Conservation (phyloP, 768 basidiomycete genomes). For the Auriculariales sp. region DNA sequence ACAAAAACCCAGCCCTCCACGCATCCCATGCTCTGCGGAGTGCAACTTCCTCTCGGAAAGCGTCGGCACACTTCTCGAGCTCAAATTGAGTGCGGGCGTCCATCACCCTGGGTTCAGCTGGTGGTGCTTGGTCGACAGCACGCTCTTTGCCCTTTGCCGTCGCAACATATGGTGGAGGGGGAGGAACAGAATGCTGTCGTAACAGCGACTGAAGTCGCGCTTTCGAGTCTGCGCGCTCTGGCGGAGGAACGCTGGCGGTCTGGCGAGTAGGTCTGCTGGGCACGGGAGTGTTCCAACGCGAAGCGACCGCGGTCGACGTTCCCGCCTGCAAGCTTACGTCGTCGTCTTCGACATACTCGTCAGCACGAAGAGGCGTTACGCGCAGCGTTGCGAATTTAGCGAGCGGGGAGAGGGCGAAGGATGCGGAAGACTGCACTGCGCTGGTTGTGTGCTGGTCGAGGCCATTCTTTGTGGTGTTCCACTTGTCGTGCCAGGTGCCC, state of each 20-base stretch:
- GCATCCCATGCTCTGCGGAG: conserved; percentile 60
- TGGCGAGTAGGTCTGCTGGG: too few species aligned
- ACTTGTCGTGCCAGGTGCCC: conserved; percentile 76
- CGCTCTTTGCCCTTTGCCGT: background rate
- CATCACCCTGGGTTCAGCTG: background rate
- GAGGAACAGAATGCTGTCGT: background rate
- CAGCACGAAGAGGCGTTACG: too few species aligned
- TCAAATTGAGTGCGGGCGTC: too few species aligned
- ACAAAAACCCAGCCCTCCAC: conserved; percentile 56
- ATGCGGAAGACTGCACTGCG: too few species aligned
- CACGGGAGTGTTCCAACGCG: too few species aligned
- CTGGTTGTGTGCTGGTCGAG: conserved; percentile 16
- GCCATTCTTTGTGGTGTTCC: conserved; percentile 47
- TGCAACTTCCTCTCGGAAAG: conserved; percentile 46
- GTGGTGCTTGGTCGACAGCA: background rate
- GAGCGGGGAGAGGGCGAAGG: too few species aligned
- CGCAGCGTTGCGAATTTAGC: too few species aligned
- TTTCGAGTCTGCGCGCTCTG: background rate
- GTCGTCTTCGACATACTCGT: too few species aligned
- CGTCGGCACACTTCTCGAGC: conserved; percentile 58
- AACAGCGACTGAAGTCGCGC: background rate
- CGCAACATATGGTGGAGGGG: background rate
- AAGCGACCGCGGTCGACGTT: too few species aligned
- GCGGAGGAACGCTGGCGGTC: too few species aligned
- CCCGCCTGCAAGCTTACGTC: too few species aligned